Conservation (phyloP, 148 eudicot genomes). For the Simmondsia chinensis region DNA sequence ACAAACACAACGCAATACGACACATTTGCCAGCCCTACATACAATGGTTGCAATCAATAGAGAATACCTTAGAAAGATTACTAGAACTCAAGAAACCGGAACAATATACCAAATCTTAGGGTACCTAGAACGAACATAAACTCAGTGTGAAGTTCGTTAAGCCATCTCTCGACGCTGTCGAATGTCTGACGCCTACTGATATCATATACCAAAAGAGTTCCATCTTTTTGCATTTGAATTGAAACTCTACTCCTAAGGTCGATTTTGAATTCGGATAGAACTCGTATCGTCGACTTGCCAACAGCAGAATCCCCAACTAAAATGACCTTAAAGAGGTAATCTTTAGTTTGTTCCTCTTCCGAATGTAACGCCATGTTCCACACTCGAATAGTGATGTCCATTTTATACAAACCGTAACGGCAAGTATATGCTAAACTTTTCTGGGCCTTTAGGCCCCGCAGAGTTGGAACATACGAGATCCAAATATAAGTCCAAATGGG, state of each 20-base stretch:
- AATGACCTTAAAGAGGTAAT: conserved; percentile 89
- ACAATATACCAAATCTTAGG: too few relatives aligned
- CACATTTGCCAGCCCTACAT: too few relatives aligned
- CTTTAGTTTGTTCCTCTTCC: conserved; percentile 58
- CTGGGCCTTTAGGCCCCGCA: too few relatives aligned
- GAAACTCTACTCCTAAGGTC: conserved; percentile 93
- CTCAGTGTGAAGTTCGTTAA: conserved; percentile 94
- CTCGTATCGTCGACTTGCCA: conserved; percentile 92
- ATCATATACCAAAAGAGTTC: conserved; percentile 85
- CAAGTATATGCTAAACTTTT: too few relatives aligned
- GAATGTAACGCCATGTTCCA: conserved; percentile 56
- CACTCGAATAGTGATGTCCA: conserved; percentile 10
- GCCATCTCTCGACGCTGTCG: conserved; percentile 86
- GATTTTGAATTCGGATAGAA: conserved; percentile 86
- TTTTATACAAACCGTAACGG: conserved; percentile 28
- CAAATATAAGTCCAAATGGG: too few relatives aligned
- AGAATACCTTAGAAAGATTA: too few relatives aligned
- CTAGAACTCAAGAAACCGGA: too few relatives aligned
- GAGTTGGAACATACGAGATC: too few relatives aligned
- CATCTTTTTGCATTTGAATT: conserved; percentile 85
- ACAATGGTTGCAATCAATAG: too few relatives aligned
- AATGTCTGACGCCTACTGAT: conserved; percentile 85
- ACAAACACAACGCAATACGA: too few relatives aligned
- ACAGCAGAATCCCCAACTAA: conserved; percentile 92
- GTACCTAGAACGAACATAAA: too few relatives aligned